Percentiles rank a stretch among this genome's conserved stretches.
Evolutionary conservation across 2,329 filamentous ascomycete species (phyloP).

Genomic region (Sporothrix variecibatus): DNA sequence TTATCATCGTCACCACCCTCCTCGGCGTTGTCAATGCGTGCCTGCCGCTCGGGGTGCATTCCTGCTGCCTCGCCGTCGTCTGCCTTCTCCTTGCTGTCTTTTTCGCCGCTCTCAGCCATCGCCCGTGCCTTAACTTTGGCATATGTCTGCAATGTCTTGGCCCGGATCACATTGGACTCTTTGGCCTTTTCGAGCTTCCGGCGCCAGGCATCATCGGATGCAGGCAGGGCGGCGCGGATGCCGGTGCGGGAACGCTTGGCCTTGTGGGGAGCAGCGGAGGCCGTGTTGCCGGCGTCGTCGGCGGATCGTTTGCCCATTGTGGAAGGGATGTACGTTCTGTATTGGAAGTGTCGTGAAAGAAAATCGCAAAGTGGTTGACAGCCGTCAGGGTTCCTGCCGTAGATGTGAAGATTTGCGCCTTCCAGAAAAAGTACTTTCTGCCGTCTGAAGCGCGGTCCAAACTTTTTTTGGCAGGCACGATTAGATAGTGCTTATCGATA

Average conservation of each 20-base stretch:
- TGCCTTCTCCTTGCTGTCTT: conserved; percentile 9
- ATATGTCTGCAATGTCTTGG: conserved; percentile 90
- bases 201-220: conserved; percentile 31
- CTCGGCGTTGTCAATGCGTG: conserved; percentile 41
- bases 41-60: conserved; percentile 47
- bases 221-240: conserved; percentile 28
- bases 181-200: conserved; percentile 64
- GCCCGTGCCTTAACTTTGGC: conserved; percentile 74
- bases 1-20: conserved; percentile 20
- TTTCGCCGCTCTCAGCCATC: conserved; percentile 18
- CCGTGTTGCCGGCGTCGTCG: conserved; percentile 4
- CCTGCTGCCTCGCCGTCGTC: conserved; percentile 30
- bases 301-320: conserved; percentile 21
- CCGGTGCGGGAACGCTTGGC: conserved; percentile 28
- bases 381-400: neutral
- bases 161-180: conserved; percentile 82
- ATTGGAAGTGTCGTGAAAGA: neutral
- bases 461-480: conserved; percentile 5
- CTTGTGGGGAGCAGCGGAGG: conserved; percentile 5
- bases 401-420: neutral
- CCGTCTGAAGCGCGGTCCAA: neutral
- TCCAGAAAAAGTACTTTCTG: neutral
- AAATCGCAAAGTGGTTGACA: neutral
- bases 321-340: neutral
- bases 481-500: conserved; percentile 12